phyloP scores from a whole-genome alignment of 1,284 basidiomycete genomes.

The Ustilago esculenta region DNA sequence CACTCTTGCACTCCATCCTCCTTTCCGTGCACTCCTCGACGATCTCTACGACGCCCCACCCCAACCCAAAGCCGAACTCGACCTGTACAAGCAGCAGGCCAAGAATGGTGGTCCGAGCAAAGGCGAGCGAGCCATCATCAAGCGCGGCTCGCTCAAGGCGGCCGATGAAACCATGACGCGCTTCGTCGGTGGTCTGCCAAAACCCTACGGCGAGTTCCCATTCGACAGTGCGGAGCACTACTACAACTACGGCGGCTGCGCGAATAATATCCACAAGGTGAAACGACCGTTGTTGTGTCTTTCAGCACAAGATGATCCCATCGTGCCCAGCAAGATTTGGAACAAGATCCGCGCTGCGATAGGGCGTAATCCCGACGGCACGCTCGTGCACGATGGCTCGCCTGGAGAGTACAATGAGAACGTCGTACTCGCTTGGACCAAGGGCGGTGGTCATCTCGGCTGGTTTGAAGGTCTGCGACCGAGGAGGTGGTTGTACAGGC shows the following conservation, averaged over 20 bases:
- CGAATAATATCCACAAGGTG: constrained; percentile 52
- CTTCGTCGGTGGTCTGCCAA: constrained; percentile 77
- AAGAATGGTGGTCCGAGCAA: constrained; percentile 36
- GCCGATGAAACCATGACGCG: constrained; percentile 75
- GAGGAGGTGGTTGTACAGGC: constrained; percentile 57
- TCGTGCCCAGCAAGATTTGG: constrained; percentile 71
- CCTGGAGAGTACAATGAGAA: constrained; percentile 72
- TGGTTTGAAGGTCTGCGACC: constrained; percentile 78
- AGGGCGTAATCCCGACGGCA: constrained; percentile 39
- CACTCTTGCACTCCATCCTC: constrained; percentile 54
- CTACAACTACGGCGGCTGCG: constrained; percentile 71
- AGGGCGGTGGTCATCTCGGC: constrained; percentile 88
- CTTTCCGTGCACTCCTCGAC: constrained; percentile 47
- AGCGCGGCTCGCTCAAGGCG: constrained; percentile 63
- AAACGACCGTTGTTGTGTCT: constrained; percentile 75
- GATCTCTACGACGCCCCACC: constrained; percentile 47
- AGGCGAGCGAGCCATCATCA: constrained; percentile 29
- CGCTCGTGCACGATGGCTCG: constrained; percentile 68
- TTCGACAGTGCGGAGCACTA: constrained; percentile 77
- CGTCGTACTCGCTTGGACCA: constrained; percentile 79
- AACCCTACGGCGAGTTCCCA: constrained; percentile 56
- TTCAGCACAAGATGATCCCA: constrained; percentile 90
- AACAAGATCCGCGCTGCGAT: constrained; percentile 40
- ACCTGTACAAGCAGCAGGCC: constrained; percentile 37
- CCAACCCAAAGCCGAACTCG: constrained; percentile 36